Base-by-base conservation (phyloP, 257 asterid species). In the Lycium barbarum region DNA sequence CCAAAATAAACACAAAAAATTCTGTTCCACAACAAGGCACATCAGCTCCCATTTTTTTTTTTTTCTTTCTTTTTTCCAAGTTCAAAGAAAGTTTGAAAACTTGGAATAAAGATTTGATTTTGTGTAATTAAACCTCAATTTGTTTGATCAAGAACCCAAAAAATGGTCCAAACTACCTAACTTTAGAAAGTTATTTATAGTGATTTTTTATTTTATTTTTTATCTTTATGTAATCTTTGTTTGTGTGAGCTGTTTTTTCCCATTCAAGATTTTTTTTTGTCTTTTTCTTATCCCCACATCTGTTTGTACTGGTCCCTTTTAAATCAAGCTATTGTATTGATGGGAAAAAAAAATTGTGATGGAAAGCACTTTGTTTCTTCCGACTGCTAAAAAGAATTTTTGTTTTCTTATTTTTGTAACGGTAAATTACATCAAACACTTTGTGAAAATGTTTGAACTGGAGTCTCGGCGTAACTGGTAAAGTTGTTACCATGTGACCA, bases 1-100 rank as follows among this genome's bases (percentile, higher is more conserved):
- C 87, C 14, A 89, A 40, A 54, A 95, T 83, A 61, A 1, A 92
- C 85, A 94, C 78, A 66, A 85, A 97, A 83, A 97, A 95, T 85
- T 35, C 82, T 20, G 90, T 45, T 40, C 86, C 91, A 73, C 99
- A 95, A 80, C 98, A 95, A 14, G 91, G 87, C 35, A 93, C 35
- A 83, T 96, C 98, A 45, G 84, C 90, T 6, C 85, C 95, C 99
- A 96, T 95, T 80, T 82, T 59, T 62, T 82, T 59, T 62, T 26
- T 26, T 40, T 40, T 40, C 45, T 40, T 49, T 12, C 12, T 11
- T 33, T 26, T 26, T 3, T 47, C 82, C 20, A 76, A 76, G 47
- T 76, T 76, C 15, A 51, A 72, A 76, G 22, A 76, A 76, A 49
- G 26, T 13, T 70, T 38, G 53, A 38, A 0, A 15, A 36, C 40